Conservation (phyloP, 1,284 basidiomycete genomes). For the Pseudozyma thailandica region DNA sequence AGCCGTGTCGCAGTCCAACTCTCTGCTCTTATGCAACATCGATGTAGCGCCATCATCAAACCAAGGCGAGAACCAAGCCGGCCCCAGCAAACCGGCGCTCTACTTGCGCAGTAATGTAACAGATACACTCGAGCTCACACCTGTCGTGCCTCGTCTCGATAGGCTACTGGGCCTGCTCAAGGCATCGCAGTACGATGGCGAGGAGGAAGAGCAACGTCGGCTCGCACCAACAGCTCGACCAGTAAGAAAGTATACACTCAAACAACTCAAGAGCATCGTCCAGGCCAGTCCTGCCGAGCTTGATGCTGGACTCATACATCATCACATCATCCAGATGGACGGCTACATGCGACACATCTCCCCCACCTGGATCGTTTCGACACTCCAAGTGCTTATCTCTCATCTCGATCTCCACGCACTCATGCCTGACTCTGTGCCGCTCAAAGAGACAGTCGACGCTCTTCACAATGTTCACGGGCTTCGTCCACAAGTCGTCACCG, state of each 20-base stretch:
- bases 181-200: slow-evolving; percentile 50
- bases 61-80: slow-evolving; percentile 1
- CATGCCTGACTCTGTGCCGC: slow-evolving; percentile 47
- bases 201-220: slow-evolving; percentile 30
- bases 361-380: slow-evolving; percentile 28
- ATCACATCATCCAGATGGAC: slow-evolving; percentile 57
- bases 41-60: slow-evolving; percentile 16
- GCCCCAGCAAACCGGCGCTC: slow-evolving; percentile 20
- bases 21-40: slow-evolving; percentile 56
- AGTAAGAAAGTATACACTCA: slow-evolving; percentile 53
- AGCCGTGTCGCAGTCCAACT: slow-evolving; percentile 62
- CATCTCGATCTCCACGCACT: slow-evolving; percentile 59
- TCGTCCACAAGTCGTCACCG: slow-evolving; percentile 43
- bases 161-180: slow-evolving; percentile 55
- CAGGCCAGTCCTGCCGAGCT: slow-evolving; percentile 62
- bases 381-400: slow-evolving; percentile 49
- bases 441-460: slow-evolving; percentile 38
- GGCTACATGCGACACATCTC: slow-evolving; percentile 57
- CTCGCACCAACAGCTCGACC: slow-evolving; percentile 5
- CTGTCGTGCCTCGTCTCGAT: slow-evolving; percentile 52
- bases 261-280: slow-evolving; percentile 59
- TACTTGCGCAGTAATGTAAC: slow-evolving; percentile 52
- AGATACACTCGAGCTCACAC: slow-evolving; percentile 59
- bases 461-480: slow-evolving; percentile 34
- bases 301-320: slow-evolving; percentile 35